Evolutionary conservation across 129 eudicot genomes (phyloP).

Genomic region (Helianthus tuberosus): DNA sequence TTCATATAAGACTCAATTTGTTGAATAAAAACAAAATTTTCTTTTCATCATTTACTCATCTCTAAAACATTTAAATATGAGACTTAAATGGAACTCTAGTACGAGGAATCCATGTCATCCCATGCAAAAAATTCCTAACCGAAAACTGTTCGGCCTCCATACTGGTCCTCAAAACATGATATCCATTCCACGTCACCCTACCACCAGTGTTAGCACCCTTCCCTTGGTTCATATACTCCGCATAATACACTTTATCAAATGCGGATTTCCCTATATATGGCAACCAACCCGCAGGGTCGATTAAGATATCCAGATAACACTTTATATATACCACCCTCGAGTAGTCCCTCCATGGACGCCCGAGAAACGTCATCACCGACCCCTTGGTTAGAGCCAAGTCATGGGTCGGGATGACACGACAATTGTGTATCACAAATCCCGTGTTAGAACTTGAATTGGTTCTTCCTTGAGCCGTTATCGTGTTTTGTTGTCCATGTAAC

Average conservation of each 20-base stretch:
- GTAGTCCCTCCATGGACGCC: constrained; percentile 47
- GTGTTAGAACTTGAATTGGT: constrained; percentile 24
- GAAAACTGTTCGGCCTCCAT: constrained; percentile 33
- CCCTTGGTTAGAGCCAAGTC: background rate
- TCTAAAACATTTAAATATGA: background rate
- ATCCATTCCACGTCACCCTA: constrained; percentile 50
- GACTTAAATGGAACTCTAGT: constrained; percentile 43
- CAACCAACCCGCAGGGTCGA: constrained; percentile 42
- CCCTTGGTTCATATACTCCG: constrained; percentile 40
- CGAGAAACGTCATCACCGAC: constrained; percentile 38
- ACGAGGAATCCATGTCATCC: constrained; percentile 39
- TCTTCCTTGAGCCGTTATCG: constrained; percentile 54
- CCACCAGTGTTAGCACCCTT: constrained; percentile 29
- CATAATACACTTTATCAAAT: background rate
- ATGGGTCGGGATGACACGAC: constrained; percentile 29
- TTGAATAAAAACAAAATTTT: no score
- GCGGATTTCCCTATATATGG: constrained; percentile 23
- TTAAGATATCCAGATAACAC: constrained; percentile 23
- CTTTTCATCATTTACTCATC: no score
- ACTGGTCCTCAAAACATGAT: constrained; percentile 23
- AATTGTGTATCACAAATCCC: constrained; percentile 45
- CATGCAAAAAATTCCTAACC: constrained; percentile 25
- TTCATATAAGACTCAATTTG: background rate
- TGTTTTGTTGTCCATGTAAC: constrained; percentile 23
- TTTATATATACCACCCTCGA: constrained; percentile 37